Conservation (phyloP, 2,329 filamentous ascomycete species). For the Aspergillus brunneoviolaceus region DNA sequence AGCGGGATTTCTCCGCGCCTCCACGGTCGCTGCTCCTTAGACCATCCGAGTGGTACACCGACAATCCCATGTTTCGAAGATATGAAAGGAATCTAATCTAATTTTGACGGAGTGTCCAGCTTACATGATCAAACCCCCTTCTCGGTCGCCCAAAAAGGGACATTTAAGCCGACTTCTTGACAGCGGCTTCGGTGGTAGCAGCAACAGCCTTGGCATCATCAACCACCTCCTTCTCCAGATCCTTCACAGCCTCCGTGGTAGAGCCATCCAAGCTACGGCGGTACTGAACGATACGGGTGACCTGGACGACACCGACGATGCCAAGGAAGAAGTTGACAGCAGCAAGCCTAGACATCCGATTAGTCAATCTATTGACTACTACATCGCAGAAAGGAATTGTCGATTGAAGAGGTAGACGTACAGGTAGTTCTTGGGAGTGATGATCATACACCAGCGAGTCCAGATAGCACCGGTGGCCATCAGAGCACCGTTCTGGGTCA, state of each 20-base stretch:
- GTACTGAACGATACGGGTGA: slow-evolving; percentile 71
- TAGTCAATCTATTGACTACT: slow-evolving; percentile 3
- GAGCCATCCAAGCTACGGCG: slow-evolving; percentile 56
- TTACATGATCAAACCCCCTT: slow-evolving; percentile 17
- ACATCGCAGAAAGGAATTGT: neutral
- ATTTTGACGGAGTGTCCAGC: neutral
- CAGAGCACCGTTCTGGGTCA: slow-evolving; percentile 88
- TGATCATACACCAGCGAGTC: slow-evolving; percentile 98
- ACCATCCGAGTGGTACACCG: neutral
- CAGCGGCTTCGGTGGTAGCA: slow-evolving; percentile 31
- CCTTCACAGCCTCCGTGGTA: slow-evolving; percentile 38
- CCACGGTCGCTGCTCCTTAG: neutral
- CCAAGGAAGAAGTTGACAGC: slow-evolving; percentile 98
- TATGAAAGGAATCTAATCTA: neutral
- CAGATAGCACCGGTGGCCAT: slow-evolving; percentile 92
- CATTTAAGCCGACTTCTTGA: slow-evolving; percentile 32
- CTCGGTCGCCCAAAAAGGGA: neutral
- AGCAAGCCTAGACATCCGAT: slow-evolving; percentile 62
- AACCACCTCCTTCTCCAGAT: slow-evolving; percentile 38
- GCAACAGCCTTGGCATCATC: slow-evolving; percentile 36
- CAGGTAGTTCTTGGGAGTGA: slow-evolving; percentile 90
- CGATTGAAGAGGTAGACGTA: slow-evolving; percentile 45
- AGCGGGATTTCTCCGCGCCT: neutral
- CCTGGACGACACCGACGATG: slow-evolving; percentile 79
- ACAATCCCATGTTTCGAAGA: neutral